Base-by-base conservation (phyloP, 148 eudicot species). In the Rhododendron ferrugineum region DNA sequence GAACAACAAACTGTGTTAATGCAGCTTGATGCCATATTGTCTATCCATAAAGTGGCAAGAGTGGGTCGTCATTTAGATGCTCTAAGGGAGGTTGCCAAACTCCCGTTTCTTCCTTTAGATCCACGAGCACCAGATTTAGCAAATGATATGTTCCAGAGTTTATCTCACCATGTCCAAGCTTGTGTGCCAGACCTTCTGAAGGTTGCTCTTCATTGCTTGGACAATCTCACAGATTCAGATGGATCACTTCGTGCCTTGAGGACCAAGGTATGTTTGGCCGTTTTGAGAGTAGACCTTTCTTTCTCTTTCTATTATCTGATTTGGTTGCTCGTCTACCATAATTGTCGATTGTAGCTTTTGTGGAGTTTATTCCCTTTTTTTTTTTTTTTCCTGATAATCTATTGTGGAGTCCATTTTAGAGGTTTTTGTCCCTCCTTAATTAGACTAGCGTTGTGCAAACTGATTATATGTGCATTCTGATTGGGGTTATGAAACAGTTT, bases 241-340 rank as follows among this genome's bases (percentile, higher is more conserved):
- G 98, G 99, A 82, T 94, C 99, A 84, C 97, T 94, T 79, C 98
- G 99, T 82, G 97, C 95, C 85, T 85, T 96, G 93, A 95, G 93
- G 88, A 89, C 96, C 78, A 95, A 96, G 97, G 99, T 96, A 82
- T 83, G 82, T 62, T 88, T 64, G 26, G 18, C 85, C 78, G 68
- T 23, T 1, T 13, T 22, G 78, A 20, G 22, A 34, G 70, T 16
- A 34, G 56, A 20, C 2, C 70, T 34, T 86, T 42, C 54, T 26
- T n/a, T 28, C 23, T 80, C 14, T 58, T 68, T 80, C 16, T 5
- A 6, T 44, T 66, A 58, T 40, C n/a, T 78, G 18, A 46, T 72
- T 42, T 79, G 60, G 62, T 23, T 85, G 42, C 26, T 26, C 26
- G 3, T n/a, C 14, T 37, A 4, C 18, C 11, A 6, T 81, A 1